These are phyloP conservation scores for Aspergillus melleus DNA, from an alignment of 2,329 filamentous ascomycete genomes.

Conservation along the genomic window DNA sequence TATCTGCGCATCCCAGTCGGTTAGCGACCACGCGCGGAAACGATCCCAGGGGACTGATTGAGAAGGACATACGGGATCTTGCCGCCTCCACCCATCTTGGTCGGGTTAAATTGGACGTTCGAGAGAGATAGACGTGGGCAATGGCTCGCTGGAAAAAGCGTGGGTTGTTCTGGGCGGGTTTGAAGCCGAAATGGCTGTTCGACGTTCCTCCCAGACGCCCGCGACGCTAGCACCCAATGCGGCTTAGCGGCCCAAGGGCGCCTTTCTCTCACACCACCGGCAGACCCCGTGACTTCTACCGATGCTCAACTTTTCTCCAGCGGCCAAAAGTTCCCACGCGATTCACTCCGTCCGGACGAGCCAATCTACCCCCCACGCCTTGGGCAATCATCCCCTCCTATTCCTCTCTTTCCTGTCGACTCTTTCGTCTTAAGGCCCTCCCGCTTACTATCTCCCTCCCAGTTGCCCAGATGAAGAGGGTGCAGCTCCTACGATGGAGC, in stretches of 20 bases:
- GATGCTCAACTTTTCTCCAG: conserved; percentile 40
- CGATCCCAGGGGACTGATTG: conserved; percentile 32
- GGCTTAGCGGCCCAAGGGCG: conserved; percentile 27
- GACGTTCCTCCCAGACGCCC: conserved; percentile 27
- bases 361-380: conserved; percentile 15
- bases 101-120: conserved; percentile 22
- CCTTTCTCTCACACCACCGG: conserved; percentile 29
- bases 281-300: conserved; percentile 40
- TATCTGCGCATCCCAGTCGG: conserved; percentile 59
- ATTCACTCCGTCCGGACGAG: conserved; percentile 6
- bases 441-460: background rate
- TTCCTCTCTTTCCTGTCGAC: conserved; percentile 9
- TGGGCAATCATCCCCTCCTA: conserved; percentile 15
- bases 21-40: conserved; percentile 20
- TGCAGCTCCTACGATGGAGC: conserved; percentile 55
- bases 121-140: conserved; percentile 22
- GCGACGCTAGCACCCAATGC: conserved; percentile 25
- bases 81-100: conserved; percentile 71
- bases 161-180: conserved; percentile 22
- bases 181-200: conserved; percentile 34
- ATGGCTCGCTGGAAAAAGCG: conserved; percentile 21
- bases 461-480: conserved; percentile 49
- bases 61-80: conserved; percentile 66
- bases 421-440: background rate
- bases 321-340: conserved; percentile 23